Evolutionary conservation across 352 stramenopile genomes (phyloP), one percentile per base, ranked within the genome.

Genomic region (Blastocystis sp.): DNA sequence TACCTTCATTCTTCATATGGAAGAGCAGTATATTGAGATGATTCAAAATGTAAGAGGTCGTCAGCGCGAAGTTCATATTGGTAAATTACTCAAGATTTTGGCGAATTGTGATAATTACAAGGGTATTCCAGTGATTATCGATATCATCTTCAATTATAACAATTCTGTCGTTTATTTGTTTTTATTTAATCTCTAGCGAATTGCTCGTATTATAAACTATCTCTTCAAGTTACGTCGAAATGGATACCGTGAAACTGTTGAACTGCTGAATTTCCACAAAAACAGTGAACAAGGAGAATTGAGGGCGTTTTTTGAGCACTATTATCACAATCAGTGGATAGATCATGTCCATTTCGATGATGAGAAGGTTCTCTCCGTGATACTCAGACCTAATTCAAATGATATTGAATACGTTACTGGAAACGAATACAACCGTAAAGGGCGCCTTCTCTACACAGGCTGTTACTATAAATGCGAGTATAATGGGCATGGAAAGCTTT

Each of bases 241-340:
- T 40, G 70, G 70, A 24, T 81, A 48, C 70, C 17, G 44, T 11
- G 70, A 81, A 30, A 81, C 70, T 27, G 2, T 81, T 1, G 70
- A 60, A 27, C 27, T 81, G 70, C 70, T 81, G 70, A 59, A 60
- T 27, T 81, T 44, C 27, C 70, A 81, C 42, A 19, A 30, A 22
- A 56, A 19, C 4, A 19, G 24, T 19, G 37, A 40, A 5, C 22
- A 11, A 6, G 44, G 42, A 3, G 7, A 51, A 13, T 44, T 40
- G n/a, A 19, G 15, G 11, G 24, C 44, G n/a, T 81, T 81, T 44
- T 81, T 81, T 44, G 51, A 81, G 3, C 70, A 81, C 53, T 81
- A 81, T 30, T 81, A 81, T 54, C 11, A 81, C 42, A 81, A 81
- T 27, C 70, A 81, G 70, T 81, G 70, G 70, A 35, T 81, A 9